phyloP scores from a whole-genome alignment of 1,139 yeast genomes.

The Geotrichum australiense region DNA sequence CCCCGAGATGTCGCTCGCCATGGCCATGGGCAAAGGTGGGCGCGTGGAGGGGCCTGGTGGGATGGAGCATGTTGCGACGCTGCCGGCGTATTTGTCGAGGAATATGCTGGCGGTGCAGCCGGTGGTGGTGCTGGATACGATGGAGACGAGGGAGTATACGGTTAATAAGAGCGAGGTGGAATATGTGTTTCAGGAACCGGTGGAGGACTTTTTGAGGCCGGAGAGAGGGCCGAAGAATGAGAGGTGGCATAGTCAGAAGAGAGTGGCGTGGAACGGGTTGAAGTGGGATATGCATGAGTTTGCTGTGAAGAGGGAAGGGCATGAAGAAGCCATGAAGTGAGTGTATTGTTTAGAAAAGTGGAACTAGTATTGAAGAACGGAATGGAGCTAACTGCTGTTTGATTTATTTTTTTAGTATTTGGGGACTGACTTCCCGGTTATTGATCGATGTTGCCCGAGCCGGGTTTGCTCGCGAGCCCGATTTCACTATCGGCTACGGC shows the following conservation, averaged over 20 bases:
- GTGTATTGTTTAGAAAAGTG: conserved; percentile 49
- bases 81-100: conserved; percentile 73
- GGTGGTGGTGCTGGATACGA: conserved; percentile 52
- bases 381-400: background rate
- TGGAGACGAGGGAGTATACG: background rate
- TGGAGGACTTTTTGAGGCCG: conserved; percentile 1
- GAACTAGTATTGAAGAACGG: conserved; percentile 39
- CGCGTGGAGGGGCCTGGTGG: no score
- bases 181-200: conserved; percentile 26
- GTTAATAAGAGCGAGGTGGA: conserved; percentile 26
- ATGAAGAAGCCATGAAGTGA: conserved; percentile 39
- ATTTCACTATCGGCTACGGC: conserved; percentile 30
- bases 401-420: conserved; percentile 52
- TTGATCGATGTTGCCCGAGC: conserved; percentile 68
- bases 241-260: conserved; percentile 32
- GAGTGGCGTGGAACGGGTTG: conserved; percentile 35
- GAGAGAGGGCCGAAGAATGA: conserved; percentile 4
- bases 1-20: conserved; percentile 39
- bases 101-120: conserved; percentile 81
- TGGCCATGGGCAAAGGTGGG: conserved; percentile 20
- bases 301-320: conserved; percentile 34
- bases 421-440: conserved; percentile 91
- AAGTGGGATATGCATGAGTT: conserved; percentile 29
- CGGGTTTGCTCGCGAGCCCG: conserved; percentile 40
- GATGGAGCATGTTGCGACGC: conserved; percentile 49